phyloP scores from a whole-genome alignment of 257 asterid species.

The Nicotiana attenuata region DNA sequence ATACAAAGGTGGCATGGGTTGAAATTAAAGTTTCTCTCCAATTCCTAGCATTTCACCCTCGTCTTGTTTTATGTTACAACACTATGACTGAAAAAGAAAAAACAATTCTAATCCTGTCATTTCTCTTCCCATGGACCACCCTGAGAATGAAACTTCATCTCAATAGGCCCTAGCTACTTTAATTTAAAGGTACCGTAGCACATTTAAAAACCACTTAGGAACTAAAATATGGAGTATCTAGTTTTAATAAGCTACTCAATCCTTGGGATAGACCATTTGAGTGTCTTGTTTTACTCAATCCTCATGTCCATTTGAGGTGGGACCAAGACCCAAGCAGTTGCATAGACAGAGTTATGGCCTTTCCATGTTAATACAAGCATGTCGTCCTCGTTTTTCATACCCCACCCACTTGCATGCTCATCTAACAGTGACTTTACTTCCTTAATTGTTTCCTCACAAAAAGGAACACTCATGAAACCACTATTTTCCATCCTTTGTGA shows the following conservation, averaged over 20 bases:
- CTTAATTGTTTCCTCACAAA: slow-evolving; percentile 49
- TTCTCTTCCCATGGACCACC: not conserved
- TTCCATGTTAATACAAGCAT: slow-evolving; percentile 75
- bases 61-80: not conserved
- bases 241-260: not conserved
- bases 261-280: too few relatives aligned
- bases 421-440: slow-evolving; percentile 57
- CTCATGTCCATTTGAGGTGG: slow-evolving; percentile 23
- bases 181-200: not conserved
- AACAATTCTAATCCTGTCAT: not conserved
- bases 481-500: slow-evolving; percentile 43
- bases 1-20: not conserved
- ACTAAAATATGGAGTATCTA: not conserved
- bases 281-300: not conserved
- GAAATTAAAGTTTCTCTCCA: not conserved
- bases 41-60: not conserved
- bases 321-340: slow-evolving; percentile 49
- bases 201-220: not conserved
- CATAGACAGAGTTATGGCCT: slow-evolving; percentile 64
- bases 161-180: not conserved
- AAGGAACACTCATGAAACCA: slow-evolving; percentile 44
- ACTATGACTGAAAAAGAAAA: not conserved
- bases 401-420: slow-evolving; percentile 90
- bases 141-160: not conserved
- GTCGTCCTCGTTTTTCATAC: slow-evolving; percentile 75